Evolutionary conservation across 1,139 yeast species (phyloP), one percentile per base, ranked within the genome.

Genomic region (Pichia cactophila): DNA sequence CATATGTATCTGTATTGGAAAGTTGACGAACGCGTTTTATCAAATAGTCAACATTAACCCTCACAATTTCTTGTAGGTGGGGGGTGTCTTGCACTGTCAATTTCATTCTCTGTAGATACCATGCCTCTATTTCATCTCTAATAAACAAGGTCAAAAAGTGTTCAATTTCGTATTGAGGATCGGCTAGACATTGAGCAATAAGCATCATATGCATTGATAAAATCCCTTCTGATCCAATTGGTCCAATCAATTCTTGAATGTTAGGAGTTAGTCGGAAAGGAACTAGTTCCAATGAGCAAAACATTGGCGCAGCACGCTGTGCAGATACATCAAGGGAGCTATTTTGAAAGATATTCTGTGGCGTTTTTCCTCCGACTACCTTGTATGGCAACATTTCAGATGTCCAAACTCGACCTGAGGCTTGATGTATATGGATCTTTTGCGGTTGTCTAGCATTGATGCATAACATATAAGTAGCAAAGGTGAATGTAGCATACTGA

Each of bases 191-290:
- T 61, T 89, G 78, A 1, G 97, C 95, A 64, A 90, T 87, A 33
- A 83, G 79, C 74, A 90, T 81, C 45, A 92, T 73, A 59, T 90
- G 81, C 54, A 89, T 90, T 1, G 97, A 83, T 57, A 89, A 80
- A 23, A 94, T 75, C 49, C 98, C 98, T 67, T 94, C 98, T 61
- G 89, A 70, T 5, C 92, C 86, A 28, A 92, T 81, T 54, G 90
- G 96, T 36, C 98, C 98, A 72, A 94, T 88, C 61, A 92, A 75
- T 57, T 86, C 83, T 66, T 92, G 98, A 50, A 94, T 79, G 63
- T 94, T 94, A 40, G 98, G 98, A 6, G 99, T 92, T 62, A 94
- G 75, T 62, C 99, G 77, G 77, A 94, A 92, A 41, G 98, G 97
- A 46, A 92, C 97, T 58, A 89, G 80, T 64, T 94, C 99, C n/a